Evolutionary conservation across 352 stramenopile genomes (phyloP).

Genomic region (Pythium apleroticum): DNA sequence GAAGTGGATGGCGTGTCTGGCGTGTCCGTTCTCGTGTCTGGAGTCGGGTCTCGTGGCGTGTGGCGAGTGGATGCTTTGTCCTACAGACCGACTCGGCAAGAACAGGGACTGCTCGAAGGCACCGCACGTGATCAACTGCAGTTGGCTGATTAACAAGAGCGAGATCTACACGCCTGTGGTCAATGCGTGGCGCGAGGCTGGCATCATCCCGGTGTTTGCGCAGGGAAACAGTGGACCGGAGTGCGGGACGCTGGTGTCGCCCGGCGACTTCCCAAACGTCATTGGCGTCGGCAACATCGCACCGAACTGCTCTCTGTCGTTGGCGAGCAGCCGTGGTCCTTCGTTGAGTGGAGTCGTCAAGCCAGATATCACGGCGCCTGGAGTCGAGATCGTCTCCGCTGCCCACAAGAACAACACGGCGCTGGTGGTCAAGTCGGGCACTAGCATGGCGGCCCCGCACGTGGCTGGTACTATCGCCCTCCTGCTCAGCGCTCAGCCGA

Average conservation of each 20-base stretch:
- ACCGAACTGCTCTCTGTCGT: neutral
- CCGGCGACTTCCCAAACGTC: neutral
- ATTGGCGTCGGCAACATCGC: neutral
- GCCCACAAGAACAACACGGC: neutral
- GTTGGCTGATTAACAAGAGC: neutral
- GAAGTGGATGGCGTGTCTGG: neutral
- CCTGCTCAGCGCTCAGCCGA: neutral
- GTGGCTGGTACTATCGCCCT: neutral
- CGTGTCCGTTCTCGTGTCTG: neutral
- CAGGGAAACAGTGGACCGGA: neutral
- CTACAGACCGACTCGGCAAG: neutral
- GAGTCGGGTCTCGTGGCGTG: neutral
- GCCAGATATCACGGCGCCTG: neutral
- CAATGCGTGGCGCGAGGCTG: neutral
- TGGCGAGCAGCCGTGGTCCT: neutral
- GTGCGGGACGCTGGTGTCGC: neutral
- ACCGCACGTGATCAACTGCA: neutral
- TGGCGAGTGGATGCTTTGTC: neutral
- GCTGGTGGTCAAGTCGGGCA: neutral
- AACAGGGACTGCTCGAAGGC: neutral
- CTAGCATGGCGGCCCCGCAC: neutral
- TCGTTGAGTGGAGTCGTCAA: neutral
- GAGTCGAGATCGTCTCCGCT: neutral
- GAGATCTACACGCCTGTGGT: neutral
- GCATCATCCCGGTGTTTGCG: neutral